These are phyloP conservation scores for Davidsoniella australis DNA, from an alignment of 2,329 filamentous ascomycete species.

Conservation along the genomic window DNA sequence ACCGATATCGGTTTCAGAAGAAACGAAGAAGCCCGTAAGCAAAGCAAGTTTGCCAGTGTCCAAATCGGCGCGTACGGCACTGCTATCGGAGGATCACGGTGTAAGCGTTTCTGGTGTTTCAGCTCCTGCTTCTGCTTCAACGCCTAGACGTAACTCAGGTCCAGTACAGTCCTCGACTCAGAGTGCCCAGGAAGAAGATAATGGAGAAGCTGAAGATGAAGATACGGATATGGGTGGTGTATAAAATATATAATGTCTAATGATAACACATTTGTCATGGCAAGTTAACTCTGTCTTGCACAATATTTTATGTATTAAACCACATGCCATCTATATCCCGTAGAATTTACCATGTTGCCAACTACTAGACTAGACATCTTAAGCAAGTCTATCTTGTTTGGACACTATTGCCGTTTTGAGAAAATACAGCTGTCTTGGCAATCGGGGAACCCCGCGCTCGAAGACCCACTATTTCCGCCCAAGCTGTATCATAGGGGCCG, in stretches of 20 bases:
- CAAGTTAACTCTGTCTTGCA: no score
- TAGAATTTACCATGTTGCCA: no score
- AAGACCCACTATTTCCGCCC: slow-evolving; percentile 5
- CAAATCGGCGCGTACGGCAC: slow-evolving; percentile 6
- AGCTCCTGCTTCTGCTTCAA: background rate
- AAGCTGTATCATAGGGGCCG: background rate
- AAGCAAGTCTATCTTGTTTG: background rate
- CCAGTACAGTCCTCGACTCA: background rate
- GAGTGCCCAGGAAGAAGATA: background rate
- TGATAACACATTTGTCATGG: background rate
- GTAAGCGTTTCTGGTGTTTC: slow-evolving; percentile 7
- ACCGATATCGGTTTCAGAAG: slow-evolving; percentile 1
- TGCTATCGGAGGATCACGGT: slow-evolving; percentile 11
- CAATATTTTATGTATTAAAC: no score
- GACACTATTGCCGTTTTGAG: background rate
- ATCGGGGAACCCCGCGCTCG: slow-evolving; percentile 12
- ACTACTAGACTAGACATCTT: no score
- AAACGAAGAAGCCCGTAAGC: background rate
- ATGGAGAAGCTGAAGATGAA: background rate
- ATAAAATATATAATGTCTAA: slow-evolving; percentile 4
- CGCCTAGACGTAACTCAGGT: background rate
- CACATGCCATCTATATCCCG: no score
- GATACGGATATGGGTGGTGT: slow-evolving; percentile 8
- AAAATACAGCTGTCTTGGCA: background rate
- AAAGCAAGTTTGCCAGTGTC: slow-evolving; percentile 9